phyloP scores from a whole-genome alignment of 2,329 filamentous ascomycete species.

The Neophaeococcomyces mojaviensis region DNA sequence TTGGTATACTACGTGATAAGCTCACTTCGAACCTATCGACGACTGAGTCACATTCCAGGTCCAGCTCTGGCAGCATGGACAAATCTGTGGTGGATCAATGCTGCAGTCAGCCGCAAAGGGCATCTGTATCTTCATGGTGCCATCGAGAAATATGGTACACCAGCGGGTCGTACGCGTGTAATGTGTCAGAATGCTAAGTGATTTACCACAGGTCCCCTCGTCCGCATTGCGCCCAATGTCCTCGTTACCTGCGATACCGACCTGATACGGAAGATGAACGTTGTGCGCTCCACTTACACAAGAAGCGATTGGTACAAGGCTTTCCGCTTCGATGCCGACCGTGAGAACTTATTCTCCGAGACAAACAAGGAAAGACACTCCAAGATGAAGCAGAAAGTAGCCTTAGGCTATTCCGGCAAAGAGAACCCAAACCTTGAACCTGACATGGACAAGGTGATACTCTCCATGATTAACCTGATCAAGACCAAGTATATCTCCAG shows the following conservation, averaged over 20 bases:
- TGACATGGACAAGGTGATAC: slow-evolving; percentile 42
- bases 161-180: neutral
- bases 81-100: slow-evolving; percentile 11
- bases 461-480: slow-evolving; percentile 43
- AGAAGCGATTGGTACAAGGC: slow-evolving; percentile 42
- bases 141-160: slow-evolving; percentile 11
- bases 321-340: slow-evolving; percentile 45
- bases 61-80: slow-evolving; percentile 11
- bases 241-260: slow-evolving; percentile 45
- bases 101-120: slow-evolving; percentile 1
- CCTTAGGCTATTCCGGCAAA: slow-evolving; percentile 48
- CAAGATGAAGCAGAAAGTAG: slow-evolving; percentile 42
- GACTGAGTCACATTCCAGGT: slow-evolving; percentile 11
- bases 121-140: slow-evolving; percentile 8
- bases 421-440: slow-evolving; percentile 47
- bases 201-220: slow-evolving; percentile 25
- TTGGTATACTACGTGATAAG: too few relatives aligned
- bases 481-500: slow-evolving; percentile 35
- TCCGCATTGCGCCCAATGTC: slow-evolving; percentile 42
- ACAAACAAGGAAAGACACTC: slow-evolving; percentile 44
- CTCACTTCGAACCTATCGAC: slow-evolving; percentile 4
- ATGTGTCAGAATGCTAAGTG: neutral
- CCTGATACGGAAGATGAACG: slow-evolving; percentile 28
- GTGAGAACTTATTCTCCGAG: slow-evolving; percentile 48
- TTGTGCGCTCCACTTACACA: slow-evolving; percentile 8